Conservation (phyloP, 1,139 yeast genomes). For the Suhomyces bokatorum region DNA sequence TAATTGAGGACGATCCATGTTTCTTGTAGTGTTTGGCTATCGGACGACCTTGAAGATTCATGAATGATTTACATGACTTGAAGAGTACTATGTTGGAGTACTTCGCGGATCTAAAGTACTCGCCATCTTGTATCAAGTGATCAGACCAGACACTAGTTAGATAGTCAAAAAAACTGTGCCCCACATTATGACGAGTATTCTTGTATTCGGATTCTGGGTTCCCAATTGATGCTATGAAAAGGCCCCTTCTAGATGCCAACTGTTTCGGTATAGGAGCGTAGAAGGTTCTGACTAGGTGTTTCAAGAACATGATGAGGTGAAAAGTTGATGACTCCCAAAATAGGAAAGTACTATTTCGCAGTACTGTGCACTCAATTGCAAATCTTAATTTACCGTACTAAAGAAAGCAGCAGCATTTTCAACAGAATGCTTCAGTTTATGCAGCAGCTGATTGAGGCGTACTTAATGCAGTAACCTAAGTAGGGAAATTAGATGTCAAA, state of each 20-base stretch:
- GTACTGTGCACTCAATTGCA: neutral
- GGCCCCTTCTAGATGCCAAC: slow-evolving; percentile 17
- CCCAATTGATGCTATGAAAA: slow-evolving; percentile 65
- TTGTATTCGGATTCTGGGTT: slow-evolving; percentile 69
- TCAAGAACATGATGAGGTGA: slow-evolving; percentile 8
- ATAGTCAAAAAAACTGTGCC: slow-evolving; percentile 54
- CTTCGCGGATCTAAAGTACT: slow-evolving; percentile 22
- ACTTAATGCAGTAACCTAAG: no score
- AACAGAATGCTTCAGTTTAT: no score
- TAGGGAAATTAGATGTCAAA: no score
- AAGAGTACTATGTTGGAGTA: slow-evolving; percentile 34
- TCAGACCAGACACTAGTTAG: slow-evolving; percentile 27
- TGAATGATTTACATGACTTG: slow-evolving; percentile 53
- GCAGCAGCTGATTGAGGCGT: no score
- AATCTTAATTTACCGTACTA: no score
- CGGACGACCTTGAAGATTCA: slow-evolving; percentile 69
- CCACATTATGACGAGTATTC: slow-evolving; percentile 76
- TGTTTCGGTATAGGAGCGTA: slow-evolving; percentile 6
- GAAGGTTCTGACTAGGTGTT: slow-evolving; percentile 7
- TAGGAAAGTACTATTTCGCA: neutral
- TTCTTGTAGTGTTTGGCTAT: slow-evolving; percentile 49
- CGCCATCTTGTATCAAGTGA: slow-evolving; percentile 15
- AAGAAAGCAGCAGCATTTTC: no score
- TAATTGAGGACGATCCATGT: slow-evolving; percentile 42
- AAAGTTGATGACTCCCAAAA: neutral